These are phyloP conservation scores for Gnomoniopsis smithogilvyi DNA, from an alignment of 2,329 filamentous ascomycete genomes.

Conservation along the genomic window DNA sequence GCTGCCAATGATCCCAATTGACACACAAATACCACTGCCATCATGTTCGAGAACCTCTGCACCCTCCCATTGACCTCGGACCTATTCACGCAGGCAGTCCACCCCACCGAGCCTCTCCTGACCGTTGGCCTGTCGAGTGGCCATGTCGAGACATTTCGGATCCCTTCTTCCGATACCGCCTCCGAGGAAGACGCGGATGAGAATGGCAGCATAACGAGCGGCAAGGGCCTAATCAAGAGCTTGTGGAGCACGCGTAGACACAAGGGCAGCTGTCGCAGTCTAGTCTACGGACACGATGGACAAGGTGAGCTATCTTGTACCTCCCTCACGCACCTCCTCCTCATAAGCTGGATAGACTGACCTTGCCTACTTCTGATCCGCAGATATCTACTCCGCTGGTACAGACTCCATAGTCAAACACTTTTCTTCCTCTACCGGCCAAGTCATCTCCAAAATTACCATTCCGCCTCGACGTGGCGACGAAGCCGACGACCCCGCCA, in stretches of 20 bases:
- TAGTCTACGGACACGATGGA: constrained; percentile 79
- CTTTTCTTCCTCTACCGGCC: constrained; percentile 51
- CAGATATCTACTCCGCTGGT: constrained; percentile 56
- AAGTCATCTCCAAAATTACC: constrained; percentile 77
- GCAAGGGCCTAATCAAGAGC: constrained; percentile 74
- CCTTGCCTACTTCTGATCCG: background rate
- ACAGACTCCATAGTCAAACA: constrained; percentile 54
- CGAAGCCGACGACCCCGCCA: constrained; percentile 68
- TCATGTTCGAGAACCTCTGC: constrained; percentile 90
- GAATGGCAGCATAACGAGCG: constrained; percentile 52
- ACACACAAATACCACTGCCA: background rate
- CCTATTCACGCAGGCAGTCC: constrained; percentile 83
- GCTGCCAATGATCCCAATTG: constrained; percentile 8
- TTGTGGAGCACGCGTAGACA: constrained; percentile 86
- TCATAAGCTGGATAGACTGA: background rate
- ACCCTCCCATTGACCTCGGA: constrained; percentile 82
- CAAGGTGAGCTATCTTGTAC: constrained; percentile 42
- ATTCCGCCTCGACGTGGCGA: constrained; percentile 57
- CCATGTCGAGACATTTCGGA: constrained; percentile 79
- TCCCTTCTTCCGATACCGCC: constrained; percentile 54
- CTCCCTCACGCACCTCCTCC: background rate
- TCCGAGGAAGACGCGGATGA: constrained; percentile 49
- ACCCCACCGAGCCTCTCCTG: constrained; percentile 79
- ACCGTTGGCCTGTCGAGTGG: constrained; percentile 82
- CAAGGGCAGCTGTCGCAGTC: constrained; percentile 85